phyloP scores from a whole-genome alignment of 176 grass and related monocot species.

The Zea luxurians region DNA sequence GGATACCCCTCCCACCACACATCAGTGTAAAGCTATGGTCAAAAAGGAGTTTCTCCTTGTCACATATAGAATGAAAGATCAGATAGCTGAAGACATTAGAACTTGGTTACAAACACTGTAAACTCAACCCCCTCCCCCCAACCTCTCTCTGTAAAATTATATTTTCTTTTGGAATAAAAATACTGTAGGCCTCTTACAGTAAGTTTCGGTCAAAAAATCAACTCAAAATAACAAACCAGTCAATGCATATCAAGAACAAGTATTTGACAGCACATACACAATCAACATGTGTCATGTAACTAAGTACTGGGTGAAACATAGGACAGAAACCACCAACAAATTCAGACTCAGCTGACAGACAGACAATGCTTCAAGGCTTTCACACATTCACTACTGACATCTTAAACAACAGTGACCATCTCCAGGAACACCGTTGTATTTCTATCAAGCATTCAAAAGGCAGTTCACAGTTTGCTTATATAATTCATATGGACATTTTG shows the following conservation, averaged over 20 bases:
- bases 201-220: background rate
- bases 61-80: too few species aligned
- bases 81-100: too few species aligned
- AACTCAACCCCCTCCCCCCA: too few species aligned
- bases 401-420: conserved; percentile 26
- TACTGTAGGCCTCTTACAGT: too few species aligned
- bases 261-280: conserved; percentile 13
- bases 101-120: too few species aligned
- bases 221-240: conserved; percentile 2
- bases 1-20: too few species aligned
- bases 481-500: background rate
- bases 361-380: background rate
- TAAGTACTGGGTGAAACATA: conserved; percentile 16
- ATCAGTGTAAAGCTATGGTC: too few species aligned
- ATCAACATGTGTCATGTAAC: conserved; percentile 23
- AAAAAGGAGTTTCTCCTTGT: too few species aligned
- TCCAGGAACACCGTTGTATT: conserved; percentile 34
- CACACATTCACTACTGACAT: conserved; percentile 18
- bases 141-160: too few species aligned
- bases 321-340: conserved; percentile 8
- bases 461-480: background rate
- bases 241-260: background rate
- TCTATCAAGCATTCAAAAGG: conserved; percentile 20
- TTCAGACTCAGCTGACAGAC: background rate
- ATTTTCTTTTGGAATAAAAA: too few species aligned